phyloP scores from a whole-genome alignment of 805 yeast species.

The Starmerella asiatica region DNA sequence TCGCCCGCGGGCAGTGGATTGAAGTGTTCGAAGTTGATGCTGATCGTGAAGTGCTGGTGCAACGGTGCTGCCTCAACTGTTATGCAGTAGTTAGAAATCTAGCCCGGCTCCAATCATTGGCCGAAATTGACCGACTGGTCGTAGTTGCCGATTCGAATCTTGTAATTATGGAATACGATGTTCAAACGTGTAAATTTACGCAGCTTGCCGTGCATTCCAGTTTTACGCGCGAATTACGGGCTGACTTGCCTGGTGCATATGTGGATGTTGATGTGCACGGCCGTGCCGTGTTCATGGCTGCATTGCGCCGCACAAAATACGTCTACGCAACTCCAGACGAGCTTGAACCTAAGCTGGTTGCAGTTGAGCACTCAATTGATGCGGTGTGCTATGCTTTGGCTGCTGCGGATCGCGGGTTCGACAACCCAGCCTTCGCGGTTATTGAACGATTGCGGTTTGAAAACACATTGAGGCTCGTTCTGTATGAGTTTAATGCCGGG shows the following conservation, averaged over 20 bases:
- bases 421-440: conserved; percentile 74
- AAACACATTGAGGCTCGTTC: conserved; percentile 34
- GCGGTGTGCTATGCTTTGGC: conserved; percentile 38
- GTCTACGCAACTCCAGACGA: conserved; percentile 24
- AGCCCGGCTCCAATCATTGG: not conserved
- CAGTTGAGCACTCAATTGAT: not conserved
- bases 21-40: conserved; percentile 42
- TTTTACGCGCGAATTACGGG: conserved; percentile 31
- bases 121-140: not conserved
- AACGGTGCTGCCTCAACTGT: conserved; percentile 33
- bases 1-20: conserved; percentile 42
- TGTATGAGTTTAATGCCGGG: conserved; percentile 77
- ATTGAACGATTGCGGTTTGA: conserved; percentile 44
- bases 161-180: not conserved
- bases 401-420: conserved; percentile 63
- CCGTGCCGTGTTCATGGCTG: not conserved
- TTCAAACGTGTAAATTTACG: not conserved
- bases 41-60: conserved; percentile 40
- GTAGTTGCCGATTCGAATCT: not conserved
- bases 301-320: not conserved
- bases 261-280: conserved; percentile 57
- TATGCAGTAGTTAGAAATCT: conserved; percentile 49
- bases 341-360: conserved; percentile 25
- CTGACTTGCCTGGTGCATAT: conserved; percentile 64
- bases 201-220: not conserved